phyloP scores from a whole-genome alignment of 2,329 filamentous ascomycete genomes.

The Aphanocladium album region DNA sequence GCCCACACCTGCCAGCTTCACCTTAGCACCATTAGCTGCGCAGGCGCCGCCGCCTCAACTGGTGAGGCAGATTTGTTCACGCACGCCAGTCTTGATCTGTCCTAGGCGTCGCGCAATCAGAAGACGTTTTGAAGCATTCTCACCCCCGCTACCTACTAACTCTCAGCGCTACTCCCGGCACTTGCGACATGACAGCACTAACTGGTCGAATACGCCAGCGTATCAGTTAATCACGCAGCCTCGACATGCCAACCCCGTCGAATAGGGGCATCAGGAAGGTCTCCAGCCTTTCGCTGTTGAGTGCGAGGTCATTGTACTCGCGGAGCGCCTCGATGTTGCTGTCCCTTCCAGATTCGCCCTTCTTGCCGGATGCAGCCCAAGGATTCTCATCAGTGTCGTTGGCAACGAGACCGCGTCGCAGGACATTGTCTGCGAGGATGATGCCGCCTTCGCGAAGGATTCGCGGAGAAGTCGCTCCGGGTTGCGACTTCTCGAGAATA shows the following conservation, averaged over 20 bases:
- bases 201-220: neutral
- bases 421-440: slow-evolving; percentile 51
- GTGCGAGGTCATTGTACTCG: slow-evolving; percentile 31
- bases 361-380: slow-evolving; percentile 15
- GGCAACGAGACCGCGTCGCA: slow-evolving; percentile 44
- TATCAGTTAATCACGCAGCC: slow-evolving; percentile 32
- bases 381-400: slow-evolving; percentile 35
- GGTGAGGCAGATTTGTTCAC: neutral
- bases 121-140: neutral
- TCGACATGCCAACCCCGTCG: slow-evolving; percentile 37
- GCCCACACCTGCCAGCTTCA: neutral
- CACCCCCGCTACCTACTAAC: neutral
- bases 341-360: slow-evolving; percentile 19
- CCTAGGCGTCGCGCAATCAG: neutral
- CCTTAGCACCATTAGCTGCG: neutral
- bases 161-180: neutral
- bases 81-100: neutral
- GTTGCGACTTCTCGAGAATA: slow-evolving; percentile 39
- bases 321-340: slow-evolving; percentile 25
- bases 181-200: neutral
- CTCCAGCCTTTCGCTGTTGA: slow-evolving; percentile 33
- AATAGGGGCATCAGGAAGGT: slow-evolving; percentile 37
- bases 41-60: neutral
- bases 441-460: slow-evolving; percentile 45
- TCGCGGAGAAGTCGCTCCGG: slow-evolving; percentile 28